Evolutionary conservation across 164 flowering plant genomes (phyloP), one percentile per base, ranked within the genome.

Genomic region (Euptelea pleiosperma): DNA sequence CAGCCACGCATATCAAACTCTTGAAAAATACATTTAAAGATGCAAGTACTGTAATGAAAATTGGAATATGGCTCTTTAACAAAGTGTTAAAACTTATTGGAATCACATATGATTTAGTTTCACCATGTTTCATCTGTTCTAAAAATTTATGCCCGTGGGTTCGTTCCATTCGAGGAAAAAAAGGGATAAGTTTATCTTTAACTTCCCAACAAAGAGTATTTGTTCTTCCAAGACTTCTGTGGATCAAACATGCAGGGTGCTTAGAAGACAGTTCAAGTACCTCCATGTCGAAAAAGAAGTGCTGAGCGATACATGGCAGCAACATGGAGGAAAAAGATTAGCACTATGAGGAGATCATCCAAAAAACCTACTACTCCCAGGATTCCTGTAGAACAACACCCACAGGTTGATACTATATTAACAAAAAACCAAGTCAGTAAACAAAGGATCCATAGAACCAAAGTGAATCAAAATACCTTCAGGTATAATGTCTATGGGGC

Each of bases 401-500:
- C 15, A 47, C 2, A 31, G 22, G 39, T 36, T 25, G 14, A 26
- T 49, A 11, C 22, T 9, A 37, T 26, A 12, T 31, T 6, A 43
- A 12, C n/a, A n/a, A n/a, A n/a, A n/a, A n/a, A n/a, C n/a, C n/a
- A n/a, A n/a, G n/a, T n/a, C n/a, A n/a, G n/a, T n/a, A n/a, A n/a
- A n/a, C n/a, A n/a, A n/a, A n/a, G n/a, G n/a, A 40, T 9, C 25
- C 31, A 33, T 8, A 29, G 34, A 12, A 41, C 6, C 30, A 44
- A 41, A 40, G 37, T 31, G 6, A 25, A 22, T 48, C 24, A 54
- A 60, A 22, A 14, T 77, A 89, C 96, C 95, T 89, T 89, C 96
- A n/a, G 98, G 96, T 64, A 89, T 83, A 43, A 91, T 70, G 79
- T 87, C 98, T 21, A 92, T 74, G 2, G 96, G 98, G 65, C 96